phyloP scores from a whole-genome alignment of 371 early-diverging fungal genomes.

The Mortierella sp. region DNA sequence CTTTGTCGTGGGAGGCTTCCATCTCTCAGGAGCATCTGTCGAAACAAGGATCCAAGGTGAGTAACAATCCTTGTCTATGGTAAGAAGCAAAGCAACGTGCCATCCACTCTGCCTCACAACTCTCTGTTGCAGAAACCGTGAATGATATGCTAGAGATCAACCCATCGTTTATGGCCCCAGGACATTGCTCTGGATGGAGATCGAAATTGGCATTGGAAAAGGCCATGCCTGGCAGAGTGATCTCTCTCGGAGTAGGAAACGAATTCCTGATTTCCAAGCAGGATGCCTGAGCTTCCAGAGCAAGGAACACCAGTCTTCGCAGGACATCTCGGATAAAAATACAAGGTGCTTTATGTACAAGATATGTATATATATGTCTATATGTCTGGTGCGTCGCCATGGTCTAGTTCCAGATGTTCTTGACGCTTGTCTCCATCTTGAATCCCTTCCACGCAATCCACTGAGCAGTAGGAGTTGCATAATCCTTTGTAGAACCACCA shows the following conservation, averaged over 20 bases:
- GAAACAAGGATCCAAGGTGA: slow-evolving; percentile 38
- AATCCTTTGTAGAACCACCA: slow-evolving; percentile 60
- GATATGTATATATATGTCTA: neutral
- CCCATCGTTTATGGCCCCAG: slow-evolving; percentile 39
- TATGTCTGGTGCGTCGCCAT: neutral
- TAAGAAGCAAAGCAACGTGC: neutral
- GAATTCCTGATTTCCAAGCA: slow-evolving; percentile 25
- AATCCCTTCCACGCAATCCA: slow-evolving; percentile 66
- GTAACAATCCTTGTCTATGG: neutral
- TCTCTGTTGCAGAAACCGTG: slow-evolving; percentile 28
- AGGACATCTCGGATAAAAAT: too few relatives aligned
- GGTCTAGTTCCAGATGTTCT: slow-evolving; percentile 25
- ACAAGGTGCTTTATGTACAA: too few relatives aligned
- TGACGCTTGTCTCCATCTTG: slow-evolving; percentile 21
- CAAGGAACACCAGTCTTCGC: too few relatives aligned
- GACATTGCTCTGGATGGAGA: slow-evolving; percentile 51
- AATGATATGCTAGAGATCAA: slow-evolving; percentile 30
- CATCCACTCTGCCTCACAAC: neutral
- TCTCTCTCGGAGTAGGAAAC: slow-evolving; percentile 36
- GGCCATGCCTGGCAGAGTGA: slow-evolving; percentile 38
- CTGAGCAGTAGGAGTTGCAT: slow-evolving; percentile 63
- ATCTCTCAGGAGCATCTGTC: slow-evolving; percentile 31
- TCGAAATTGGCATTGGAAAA: slow-evolving; percentile 35
- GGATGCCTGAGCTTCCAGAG: neutral
- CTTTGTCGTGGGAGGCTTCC: slow-evolving; percentile 45